Percentiles rank a stretch among this genome's conserved stretches.
phyloP scores from a whole-genome alignment of 148 eudicot genomes.

The Linanthus parryae region DNA sequence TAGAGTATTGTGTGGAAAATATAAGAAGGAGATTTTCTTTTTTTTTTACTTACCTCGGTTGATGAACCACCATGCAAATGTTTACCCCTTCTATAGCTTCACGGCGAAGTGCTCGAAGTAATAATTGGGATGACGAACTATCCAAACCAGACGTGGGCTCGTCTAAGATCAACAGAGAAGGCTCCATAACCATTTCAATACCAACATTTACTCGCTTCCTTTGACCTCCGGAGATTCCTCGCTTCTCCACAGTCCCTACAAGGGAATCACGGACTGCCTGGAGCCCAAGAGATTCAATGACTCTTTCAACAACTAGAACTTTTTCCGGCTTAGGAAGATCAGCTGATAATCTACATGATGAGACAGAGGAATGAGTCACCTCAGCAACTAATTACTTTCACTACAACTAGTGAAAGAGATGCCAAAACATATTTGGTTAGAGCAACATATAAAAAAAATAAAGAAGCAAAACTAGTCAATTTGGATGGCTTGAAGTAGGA shows the following conservation, averaged over 20 bases:
- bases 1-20: too few relatives aligned
- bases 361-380: neutral
- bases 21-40: too few relatives aligned
- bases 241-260: constrained; percentile 80
- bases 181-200: constrained; percentile 87
- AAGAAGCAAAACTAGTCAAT: neutral
- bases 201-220: constrained; percentile 86
- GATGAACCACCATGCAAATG: constrained; percentile 81
- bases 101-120: constrained; percentile 82
- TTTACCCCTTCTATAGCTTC: constrained; percentile 88
- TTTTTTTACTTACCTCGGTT: constrained; percentile 76
- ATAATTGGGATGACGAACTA: constrained; percentile 66
- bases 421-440: neutral
- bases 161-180: constrained; percentile 69
- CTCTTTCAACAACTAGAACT: constrained; percentile 74
- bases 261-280: constrained; percentile 61
- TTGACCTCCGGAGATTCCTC: constrained; percentile 90
- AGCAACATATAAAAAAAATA: too few relatives aligned
- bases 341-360: constrained; percentile 45
- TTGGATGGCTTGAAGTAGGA: neutral
- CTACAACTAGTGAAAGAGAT: neutral
- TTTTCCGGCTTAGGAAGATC: constrained; percentile 57
- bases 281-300: constrained; percentile 63
- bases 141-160: constrained; percentile 89
- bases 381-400: neutral